A percentile compares a stretch with the other conserved stretches of the same genome.
Conservation (phyloP, 768 basidiomycete genomes). For the Mycena pura region DNA sequence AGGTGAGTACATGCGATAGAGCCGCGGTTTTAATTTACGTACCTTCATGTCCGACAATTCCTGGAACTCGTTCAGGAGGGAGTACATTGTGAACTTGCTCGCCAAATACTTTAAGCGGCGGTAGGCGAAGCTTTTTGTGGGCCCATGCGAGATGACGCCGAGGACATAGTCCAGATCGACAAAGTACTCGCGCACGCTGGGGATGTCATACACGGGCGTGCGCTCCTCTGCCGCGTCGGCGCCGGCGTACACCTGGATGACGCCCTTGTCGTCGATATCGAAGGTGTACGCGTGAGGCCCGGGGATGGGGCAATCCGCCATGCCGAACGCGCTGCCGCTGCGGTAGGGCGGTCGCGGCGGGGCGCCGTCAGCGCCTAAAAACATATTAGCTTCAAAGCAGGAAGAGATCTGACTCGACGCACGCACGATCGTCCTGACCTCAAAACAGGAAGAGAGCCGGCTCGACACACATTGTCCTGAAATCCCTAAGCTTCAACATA, state of each 20-base stretch:
- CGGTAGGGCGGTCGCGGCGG: slow-evolving; percentile 29
- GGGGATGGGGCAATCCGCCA: slow-evolving; percentile 79
- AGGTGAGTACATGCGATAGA: not conserved
- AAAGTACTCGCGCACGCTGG: slow-evolving; percentile 93
- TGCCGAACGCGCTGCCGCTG: slow-evolving; percentile 64
- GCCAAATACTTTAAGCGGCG: slow-evolving; percentile 88
- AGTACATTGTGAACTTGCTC: slow-evolving; percentile 95
- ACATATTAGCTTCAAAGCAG: too few relatives aligned
- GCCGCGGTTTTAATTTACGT: too few relatives aligned
- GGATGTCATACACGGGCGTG: slow-evolving; percentile 77
- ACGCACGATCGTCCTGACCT: too few relatives aligned
- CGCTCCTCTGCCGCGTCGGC: too few relatives aligned
- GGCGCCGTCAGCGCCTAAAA: too few relatives aligned
- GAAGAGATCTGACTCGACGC: too few relatives aligned
- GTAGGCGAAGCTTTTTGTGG: slow-evolving; percentile 95
- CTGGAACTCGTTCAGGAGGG: slow-evolving; percentile 89
- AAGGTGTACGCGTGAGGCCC: slow-evolving; percentile 67
- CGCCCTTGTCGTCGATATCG: too few relatives aligned
- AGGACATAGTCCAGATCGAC: slow-evolving; percentile 93
- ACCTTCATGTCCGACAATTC: slow-evolving; percentile 98
- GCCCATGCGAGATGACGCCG: slow-evolving; percentile 91
- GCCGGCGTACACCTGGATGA: too few relatives aligned
- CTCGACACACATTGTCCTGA: too few relatives aligned
- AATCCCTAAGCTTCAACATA: too few relatives aligned
- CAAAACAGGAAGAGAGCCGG: too few relatives aligned